A percentile compares a stretch with the other conserved stretches of the same genome.
Evolutionary conservation across 257 asterid species (phyloP).

Genomic region (Nicotiana knightiana): DNA sequence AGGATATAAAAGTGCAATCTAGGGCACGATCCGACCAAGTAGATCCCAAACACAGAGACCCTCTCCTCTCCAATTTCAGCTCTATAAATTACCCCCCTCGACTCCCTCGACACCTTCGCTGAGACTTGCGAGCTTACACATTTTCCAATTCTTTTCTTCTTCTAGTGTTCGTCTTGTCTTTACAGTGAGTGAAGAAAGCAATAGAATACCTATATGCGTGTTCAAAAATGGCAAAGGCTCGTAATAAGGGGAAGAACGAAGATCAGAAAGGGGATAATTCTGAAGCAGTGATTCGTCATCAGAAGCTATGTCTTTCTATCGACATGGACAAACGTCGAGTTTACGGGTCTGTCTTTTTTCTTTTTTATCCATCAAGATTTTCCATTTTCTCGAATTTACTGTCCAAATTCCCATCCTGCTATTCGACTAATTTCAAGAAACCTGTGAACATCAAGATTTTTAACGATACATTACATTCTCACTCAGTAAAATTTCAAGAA

Average conservation of each 20-base stretch:
- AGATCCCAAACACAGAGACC: slow-evolving; percentile 17
- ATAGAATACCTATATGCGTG: neutral
- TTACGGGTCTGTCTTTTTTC: slow-evolving; percentile 48
- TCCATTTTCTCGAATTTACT: neutral
- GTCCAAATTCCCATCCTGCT: neutral
- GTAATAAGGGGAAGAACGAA: slow-evolving; percentile 69
- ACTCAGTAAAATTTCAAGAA: neutral
- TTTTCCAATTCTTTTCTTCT: neutral
- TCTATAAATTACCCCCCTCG: slow-evolving; percentile 12
- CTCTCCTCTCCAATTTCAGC: neutral
- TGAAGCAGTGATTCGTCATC: slow-evolving; percentile 90
- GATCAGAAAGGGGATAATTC: slow-evolving; percentile 84
- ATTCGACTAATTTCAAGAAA: neutral
- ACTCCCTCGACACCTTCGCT: neutral
- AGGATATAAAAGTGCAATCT: slow-evolving; percentile 16
- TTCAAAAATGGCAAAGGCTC: slow-evolving; percentile 76
- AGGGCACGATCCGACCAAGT: slow-evolving; percentile 25
- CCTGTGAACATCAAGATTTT: neutral
- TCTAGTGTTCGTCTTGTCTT: neutral
- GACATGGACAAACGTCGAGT: slow-evolving; percentile 86
- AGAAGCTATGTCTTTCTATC: slow-evolving; percentile 85
- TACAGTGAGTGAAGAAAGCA: neutral
- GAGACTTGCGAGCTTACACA: neutral
- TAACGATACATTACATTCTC: neutral
- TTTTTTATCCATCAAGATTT: neutral